Evolutionary conservation across 129 eudicot species (phyloP).

Genomic region (Escallonia rubra): DNA sequence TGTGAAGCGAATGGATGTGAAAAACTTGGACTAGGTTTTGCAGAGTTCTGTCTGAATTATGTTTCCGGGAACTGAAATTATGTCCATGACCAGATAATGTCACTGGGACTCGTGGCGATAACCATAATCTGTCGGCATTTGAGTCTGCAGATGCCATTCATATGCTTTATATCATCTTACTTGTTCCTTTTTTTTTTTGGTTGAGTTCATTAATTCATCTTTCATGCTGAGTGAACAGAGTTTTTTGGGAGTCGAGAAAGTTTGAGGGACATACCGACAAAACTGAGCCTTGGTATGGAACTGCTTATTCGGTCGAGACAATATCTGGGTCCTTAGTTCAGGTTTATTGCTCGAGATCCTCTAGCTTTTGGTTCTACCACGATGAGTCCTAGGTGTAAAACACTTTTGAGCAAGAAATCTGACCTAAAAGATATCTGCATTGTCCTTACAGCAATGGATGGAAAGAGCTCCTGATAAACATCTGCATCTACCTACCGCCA

Average conservation of each 20-base stretch:
- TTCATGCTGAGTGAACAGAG: conserved; percentile 34
- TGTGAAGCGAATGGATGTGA: no score
- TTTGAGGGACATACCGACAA: conserved; percentile 71
- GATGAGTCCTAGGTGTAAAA: conserved; percentile 1
- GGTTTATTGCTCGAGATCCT: conserved; percentile 41
- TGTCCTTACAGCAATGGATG: conserved; percentile 76
- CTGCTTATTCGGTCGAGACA: conserved; percentile 75
- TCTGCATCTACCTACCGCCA: conserved; percentile 69
- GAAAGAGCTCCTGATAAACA: conserved; percentile 63
- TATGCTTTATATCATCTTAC: not conserved
- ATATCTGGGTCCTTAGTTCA: conserved; percentile 52
- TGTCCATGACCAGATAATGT: not conserved
- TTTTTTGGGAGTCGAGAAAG: conserved; percentile 89
- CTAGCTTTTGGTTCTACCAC: not conserved
- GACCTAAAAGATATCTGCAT: not conserved
- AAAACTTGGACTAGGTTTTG: not conserved
- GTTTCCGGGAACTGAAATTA: not conserved
- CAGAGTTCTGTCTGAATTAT: not conserved
- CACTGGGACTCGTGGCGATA: no score
- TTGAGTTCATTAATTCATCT: not conserved
- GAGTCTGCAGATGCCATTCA: no score
- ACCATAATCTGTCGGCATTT: no score
- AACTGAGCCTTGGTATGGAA: conserved; percentile 97
- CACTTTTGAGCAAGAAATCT: conserved; percentile 4
- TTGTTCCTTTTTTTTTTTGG: not conserved